Conservation (phyloP, 352 stramenopile species). For the Poterioochromonas sp. region DNA sequence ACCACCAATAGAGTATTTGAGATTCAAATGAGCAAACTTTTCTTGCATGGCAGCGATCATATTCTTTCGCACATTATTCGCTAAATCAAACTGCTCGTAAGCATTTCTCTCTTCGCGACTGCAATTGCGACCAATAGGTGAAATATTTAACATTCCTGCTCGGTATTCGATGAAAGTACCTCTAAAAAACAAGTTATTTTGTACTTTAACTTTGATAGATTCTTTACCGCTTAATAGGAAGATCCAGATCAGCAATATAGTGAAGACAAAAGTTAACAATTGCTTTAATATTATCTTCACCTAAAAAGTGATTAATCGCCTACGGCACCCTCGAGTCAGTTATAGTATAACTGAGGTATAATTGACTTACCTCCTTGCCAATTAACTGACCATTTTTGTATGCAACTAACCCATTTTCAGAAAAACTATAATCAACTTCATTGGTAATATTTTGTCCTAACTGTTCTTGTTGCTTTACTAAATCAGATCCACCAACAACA, state of each 20-base stretch:
- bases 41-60: constrained; percentile 90
- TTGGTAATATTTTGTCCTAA: constrained; percentile 74
- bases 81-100: constrained; percentile 93
- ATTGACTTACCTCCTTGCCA: constrained; percentile 59
- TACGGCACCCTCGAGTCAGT: constrained; percentile 43
- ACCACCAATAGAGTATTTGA: constrained; percentile 95
- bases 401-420: constrained; percentile 94
- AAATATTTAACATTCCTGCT: constrained; percentile 98
- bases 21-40: constrained; percentile 76
- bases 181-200: constrained; percentile 47
- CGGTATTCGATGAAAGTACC: constrained; percentile 99
- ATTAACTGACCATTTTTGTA: constrained; percentile 88
- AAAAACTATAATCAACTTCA: constrained; percentile 97
- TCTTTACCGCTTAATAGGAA: constrained; percentile 85
- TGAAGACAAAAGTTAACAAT: constrained; percentile 92
- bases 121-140: constrained; percentile 94
- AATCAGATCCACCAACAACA: constrained; percentile 93
- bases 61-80: constrained; percentile 68
- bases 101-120: constrained; percentile 91
- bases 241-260: constrained; percentile 84
- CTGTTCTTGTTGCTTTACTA: constrained; percentile 98
- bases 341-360: not conserved
- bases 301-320: constrained; percentile 81
- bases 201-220: constrained; percentile 41
- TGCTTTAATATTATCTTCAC: constrained; percentile 92